phyloP scores from a whole-genome alignment of 371 early-diverging fungal species.

The Parasitella parasitica region DNA sequence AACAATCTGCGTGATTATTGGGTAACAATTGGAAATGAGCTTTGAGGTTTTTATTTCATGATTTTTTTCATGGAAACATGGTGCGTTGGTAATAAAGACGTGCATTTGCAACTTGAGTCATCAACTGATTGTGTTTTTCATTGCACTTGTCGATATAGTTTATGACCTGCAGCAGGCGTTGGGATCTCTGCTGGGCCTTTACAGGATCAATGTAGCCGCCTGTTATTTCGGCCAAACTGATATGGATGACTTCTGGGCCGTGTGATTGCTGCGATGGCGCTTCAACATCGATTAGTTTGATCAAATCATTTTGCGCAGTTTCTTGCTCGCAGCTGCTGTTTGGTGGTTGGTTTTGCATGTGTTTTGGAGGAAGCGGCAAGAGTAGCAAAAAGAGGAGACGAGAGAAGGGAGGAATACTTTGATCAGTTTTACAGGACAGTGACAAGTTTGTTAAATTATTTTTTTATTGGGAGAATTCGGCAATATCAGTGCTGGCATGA shows the following conservation, averaged over 20 bases:
- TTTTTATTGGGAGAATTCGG: neutral
- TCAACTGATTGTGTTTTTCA: neutral
- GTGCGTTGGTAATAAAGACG: neutral
- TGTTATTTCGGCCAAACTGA: neutral
- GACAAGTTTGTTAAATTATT: neutral
- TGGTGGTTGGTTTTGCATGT: neutral
- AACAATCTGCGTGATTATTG: constrained; percentile 93
- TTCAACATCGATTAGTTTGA: neutral
- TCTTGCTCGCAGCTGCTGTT: neutral
- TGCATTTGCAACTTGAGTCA: constrained; percentile 2
- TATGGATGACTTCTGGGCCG: neutral
- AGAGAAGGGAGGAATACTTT: too few species aligned
- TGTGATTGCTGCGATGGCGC: neutral
- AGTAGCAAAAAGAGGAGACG: neutral
- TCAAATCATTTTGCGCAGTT: neutral
- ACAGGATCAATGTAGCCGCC: neutral
- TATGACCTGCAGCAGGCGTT: neutral
- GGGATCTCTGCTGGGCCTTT: neutral
- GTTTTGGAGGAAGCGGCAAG: neutral
- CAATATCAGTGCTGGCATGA: too few species aligned
- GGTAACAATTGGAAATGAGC: constrained; percentile 94
- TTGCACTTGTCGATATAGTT: constrained; percentile 8
- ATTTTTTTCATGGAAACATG: neutral
- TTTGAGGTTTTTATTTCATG: constrained; percentile 38
- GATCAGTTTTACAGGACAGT: neutral